Base-by-base conservation (phyloP, 1,139 yeast species). In the Diutina neorugosa region DNA sequence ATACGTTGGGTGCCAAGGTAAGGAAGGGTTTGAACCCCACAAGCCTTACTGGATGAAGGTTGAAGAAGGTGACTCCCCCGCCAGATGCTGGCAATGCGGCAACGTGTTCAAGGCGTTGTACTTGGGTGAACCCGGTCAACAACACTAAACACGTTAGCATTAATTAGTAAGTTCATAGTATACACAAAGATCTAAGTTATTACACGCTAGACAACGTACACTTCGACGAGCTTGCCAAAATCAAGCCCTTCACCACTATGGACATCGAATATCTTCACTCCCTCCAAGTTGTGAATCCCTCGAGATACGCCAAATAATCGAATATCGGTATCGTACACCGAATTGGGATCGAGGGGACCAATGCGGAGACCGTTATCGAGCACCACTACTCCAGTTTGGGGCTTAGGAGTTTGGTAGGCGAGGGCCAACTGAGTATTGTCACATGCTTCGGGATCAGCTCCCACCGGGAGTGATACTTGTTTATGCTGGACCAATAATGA, bases 1-100 rank as follows among this genome's bases (percentile, higher is more conserved):
- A 78, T 91, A 89, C 69, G 93, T 94, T 64, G 99, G 98, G 58
- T 93, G 98, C 77, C 86, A 95, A 62, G 99, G 99, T 67, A 82
- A 88, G 63, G 65, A 63, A 44, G 58, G 57, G 50, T 96, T 94
- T 65, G 96, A 93, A 57, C 96, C 90, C 61, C 98, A 91, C 76
- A 83, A 81, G 64, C 82, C 89, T 62, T 82, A 83, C 83, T 93
- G 98, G 98, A 80, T 93, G 76, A 85, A 84, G 74, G 96, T 96
- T 63, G 86, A 91, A 62, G 81, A 78, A 61, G 50, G 50, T 27
- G 88, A 81, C 55, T 76, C 86, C 73, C 84, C 84, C 60, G 88
- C 88, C 61, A 90, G 99, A 82, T 94, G 98, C 78, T 89, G 97
- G 96, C 97, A 91, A 71, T 93, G 98, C 73, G 99, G 99, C 71